Conservation (phyloP, 2,329 filamentous ascomycete species). For the Hypoxylon sp. region DNA sequence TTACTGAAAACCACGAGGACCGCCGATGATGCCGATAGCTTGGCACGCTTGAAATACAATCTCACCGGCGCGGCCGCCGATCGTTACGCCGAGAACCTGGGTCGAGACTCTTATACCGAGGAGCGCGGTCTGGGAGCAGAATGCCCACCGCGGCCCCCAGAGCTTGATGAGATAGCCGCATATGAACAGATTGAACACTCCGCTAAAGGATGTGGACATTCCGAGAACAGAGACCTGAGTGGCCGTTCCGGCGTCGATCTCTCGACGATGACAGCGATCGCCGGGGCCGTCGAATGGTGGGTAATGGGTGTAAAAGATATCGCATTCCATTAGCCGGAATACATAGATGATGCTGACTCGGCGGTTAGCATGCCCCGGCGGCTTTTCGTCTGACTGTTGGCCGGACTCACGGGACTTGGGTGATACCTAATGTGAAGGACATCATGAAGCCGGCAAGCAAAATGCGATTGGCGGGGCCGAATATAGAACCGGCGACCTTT, state of each 20-base stretch:
- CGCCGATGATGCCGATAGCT: slow-evolving; percentile 74
- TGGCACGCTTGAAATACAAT: slow-evolving; percentile 75
- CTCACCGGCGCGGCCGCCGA: slow-evolving; percentile 72
- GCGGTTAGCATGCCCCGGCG: slow-evolving; percentile 13
- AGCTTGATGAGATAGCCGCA: slow-evolving; percentile 75
- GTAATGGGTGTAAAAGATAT: slow-evolving; percentile 73
- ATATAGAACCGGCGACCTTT: slow-evolving; percentile 32
- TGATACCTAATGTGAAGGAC: slow-evolving; percentile 49
- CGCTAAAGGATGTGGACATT: slow-evolving; percentile 75
- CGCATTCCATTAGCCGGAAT: slow-evolving; percentile 78
- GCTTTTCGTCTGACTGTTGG: not conserved
- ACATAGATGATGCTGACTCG: slow-evolving; percentile 66
- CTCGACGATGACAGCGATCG: slow-evolving; percentile 69
- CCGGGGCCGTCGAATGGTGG: slow-evolving; percentile 60
- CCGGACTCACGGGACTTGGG: slow-evolving; percentile 48
- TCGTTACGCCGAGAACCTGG: slow-evolving; percentile 73
- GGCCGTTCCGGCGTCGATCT: slow-evolving; percentile 74
- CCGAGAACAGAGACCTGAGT: slow-evolving; percentile 72
- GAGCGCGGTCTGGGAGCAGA: slow-evolving; percentile 72
- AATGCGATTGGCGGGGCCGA: slow-evolving; percentile 48
- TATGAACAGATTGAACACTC: slow-evolving; percentile 72
- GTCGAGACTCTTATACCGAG: slow-evolving; percentile 72
- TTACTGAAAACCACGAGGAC: slow-evolving; percentile 73
- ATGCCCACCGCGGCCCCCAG: slow-evolving; percentile 71
- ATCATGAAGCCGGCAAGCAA: slow-evolving; percentile 50